These are phyloP conservation scores for Eremochloa ophiuroides DNA, from an alignment of 176 grass and related monocot genomes.

Conservation along the genomic window DNA sequence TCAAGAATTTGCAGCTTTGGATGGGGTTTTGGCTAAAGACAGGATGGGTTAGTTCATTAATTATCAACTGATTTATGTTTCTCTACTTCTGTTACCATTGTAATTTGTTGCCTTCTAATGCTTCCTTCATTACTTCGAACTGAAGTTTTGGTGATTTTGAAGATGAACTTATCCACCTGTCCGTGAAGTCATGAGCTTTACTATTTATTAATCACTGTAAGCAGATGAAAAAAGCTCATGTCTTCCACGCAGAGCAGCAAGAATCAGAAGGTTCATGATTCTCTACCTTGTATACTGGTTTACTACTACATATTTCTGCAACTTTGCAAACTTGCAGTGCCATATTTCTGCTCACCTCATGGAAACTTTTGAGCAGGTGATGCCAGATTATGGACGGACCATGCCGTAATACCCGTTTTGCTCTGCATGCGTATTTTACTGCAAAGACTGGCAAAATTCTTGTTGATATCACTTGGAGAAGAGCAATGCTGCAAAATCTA, in stretches of 20 bases:
- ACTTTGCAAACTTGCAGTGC: not conserved
- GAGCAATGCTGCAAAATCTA: slow-evolving; percentile 1
- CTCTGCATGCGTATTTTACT: not conserved
- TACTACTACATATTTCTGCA: not conserved
- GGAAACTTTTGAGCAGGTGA: not conserved
- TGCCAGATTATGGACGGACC: slow-evolving; percentile 25
- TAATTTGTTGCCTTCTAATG: slow-evolving; percentile 23
- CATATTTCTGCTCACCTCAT: not conserved
- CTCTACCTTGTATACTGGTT: not conserved
- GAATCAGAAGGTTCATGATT: slow-evolving; percentile 27
- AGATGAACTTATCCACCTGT: slow-evolving; percentile 29
- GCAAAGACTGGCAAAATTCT: not conserved
- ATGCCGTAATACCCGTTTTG: not conserved
- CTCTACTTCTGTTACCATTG: not conserved
- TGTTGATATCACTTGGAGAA: slow-evolving; percentile 18
- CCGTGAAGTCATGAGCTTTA: slow-evolving; percentile 46
- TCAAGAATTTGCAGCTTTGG: slow-evolving; percentile 46
- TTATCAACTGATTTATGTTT: not conserved
- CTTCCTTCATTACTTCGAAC: not conserved
- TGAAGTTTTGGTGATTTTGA: slow-evolving; percentile 38
- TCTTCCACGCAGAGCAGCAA: slow-evolving; percentile 19
- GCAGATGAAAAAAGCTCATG: slow-evolving; percentile 35
- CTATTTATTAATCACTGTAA: slow-evolving; percentile 34
- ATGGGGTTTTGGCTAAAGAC: slow-evolving; percentile 26
- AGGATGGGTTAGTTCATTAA: slow-evolving; percentile 36